phyloP scores from a whole-genome alignment of 306 rosid genomes.

The Canavalia ensiformis region DNA sequence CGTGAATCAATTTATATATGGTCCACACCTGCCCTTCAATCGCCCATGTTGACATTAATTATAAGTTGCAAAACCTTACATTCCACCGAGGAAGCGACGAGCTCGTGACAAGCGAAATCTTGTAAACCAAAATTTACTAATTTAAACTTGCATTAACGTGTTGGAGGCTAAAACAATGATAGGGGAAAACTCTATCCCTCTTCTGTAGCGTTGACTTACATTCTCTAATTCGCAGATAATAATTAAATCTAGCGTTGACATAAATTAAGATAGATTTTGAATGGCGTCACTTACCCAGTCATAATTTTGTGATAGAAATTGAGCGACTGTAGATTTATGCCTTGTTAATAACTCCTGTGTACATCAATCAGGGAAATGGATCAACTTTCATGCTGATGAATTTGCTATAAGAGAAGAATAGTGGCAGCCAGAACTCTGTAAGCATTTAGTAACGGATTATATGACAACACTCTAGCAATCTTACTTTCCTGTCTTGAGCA shows the following conservation, averaged over 20 bases:
- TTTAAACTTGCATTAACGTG: not conserved
- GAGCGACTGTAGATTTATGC: slow-evolving; percentile 89
- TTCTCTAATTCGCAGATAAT: not conserved
- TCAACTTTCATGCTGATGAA: slow-evolving; percentile 18
- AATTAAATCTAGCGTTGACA: not conserved
- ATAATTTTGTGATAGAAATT: slow-evolving; percentile 76
- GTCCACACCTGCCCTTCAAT: not conserved
- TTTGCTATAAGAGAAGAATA: slow-evolving; percentile 6
- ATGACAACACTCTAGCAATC: not conserved
- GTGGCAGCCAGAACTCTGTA: not conserved
- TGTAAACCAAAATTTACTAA: not conserved
- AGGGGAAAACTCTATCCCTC: not conserved
- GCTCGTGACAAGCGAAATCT: not conserved
- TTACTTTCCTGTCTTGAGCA: not conserved
- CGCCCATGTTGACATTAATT: not conserved
- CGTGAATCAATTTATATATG: not conserved
- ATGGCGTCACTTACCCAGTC: slow-evolving; percentile 68
- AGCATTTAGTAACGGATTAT: not conserved
- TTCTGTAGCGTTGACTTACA: not conserved
- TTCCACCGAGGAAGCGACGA: not conserved
- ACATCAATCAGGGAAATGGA: slow-evolving; percentile 2
- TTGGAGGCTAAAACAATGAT: not conserved
- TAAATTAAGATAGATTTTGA: not conserved
- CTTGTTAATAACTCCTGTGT: slow-evolving; percentile 88
- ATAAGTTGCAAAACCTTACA: slow-evolving; percentile 6